Evolutionary conservation across 768 basidiomycete genomes (phyloP).

Genomic region (Cyathus striatus): DNA sequence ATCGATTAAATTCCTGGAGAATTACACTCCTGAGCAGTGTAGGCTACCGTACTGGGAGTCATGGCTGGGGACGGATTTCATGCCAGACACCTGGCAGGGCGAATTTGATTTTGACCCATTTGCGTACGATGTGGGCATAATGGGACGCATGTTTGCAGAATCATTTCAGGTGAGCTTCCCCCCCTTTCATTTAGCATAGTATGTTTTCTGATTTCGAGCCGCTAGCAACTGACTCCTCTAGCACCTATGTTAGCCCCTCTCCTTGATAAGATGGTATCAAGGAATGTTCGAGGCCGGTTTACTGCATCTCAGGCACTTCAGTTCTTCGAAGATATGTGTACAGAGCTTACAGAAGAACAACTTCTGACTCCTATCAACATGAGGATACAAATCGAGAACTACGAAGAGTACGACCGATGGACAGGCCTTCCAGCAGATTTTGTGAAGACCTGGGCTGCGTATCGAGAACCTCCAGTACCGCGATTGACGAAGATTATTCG

Average conservation of each 20-base stretch:
- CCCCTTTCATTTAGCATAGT: background rate
- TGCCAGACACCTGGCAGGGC: slow-evolving; percentile 13
- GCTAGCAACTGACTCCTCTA: background rate
- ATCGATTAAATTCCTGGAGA: slow-evolving; percentile 12
- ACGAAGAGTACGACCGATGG: background rate
- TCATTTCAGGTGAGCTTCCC: slow-evolving; percentile 2
- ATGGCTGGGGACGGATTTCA: background rate
- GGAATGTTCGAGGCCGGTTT: background rate
- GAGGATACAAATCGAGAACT: background rate
- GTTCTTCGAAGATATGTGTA: background rate
- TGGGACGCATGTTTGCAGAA: slow-evolving; percentile 8
- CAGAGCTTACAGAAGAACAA: background rate
- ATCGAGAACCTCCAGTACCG: background rate
- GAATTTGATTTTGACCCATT: slow-evolving; percentile 20
- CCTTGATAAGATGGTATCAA: background rate
- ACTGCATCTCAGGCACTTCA: background rate
- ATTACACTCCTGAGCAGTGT: slow-evolving; percentile 4
- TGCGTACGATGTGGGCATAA: slow-evolving; percentile 15
- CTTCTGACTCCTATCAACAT: background rate
- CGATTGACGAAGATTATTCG: background rate
- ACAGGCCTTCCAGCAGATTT: background rate
- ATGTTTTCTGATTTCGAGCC: background rate
- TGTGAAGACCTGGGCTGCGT: background rate
- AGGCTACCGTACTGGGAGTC: slow-evolving; percentile 7
- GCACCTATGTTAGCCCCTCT: background rate